Base-by-base conservation (phyloP, 805 yeast genomes). In the Candida namnaoensis region DNA sequence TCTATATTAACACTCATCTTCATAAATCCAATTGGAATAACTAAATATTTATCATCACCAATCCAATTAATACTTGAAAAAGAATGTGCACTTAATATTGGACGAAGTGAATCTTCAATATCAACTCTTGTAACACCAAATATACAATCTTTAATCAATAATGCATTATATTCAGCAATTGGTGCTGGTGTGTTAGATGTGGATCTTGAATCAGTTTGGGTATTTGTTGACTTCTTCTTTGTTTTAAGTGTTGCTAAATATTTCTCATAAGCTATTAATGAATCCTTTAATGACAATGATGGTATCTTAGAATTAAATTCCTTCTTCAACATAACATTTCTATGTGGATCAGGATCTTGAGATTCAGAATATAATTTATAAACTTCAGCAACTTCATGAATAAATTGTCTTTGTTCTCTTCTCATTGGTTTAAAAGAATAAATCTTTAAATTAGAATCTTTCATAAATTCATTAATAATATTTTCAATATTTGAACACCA, bases 321-420 rank as follows among this genome's bases (percentile, higher is more conserved):
- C 37, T 68, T 58, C 39, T 66, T 61, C n/a, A 88, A 68, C 47
- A 74, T 79, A 1, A 88, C 91, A 10, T 82, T 75, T 45, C 95
- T 61, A 40, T 76, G 68, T 0, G 96, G 96, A 48, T 87, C 96
- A 3, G 74, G 76, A 58, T 86, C 96, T 46, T 85, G 93, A 2
- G 90, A 75, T 51, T 84, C 88, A 0, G 82, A 67, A 49, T 74
- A 78, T 11, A 87, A 51, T 11, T 71, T 65, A 56, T 66, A 87
- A 0, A 76, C 60, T 25, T 68, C 74, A 0, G 88, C 81, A 35
- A 88, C 53, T 40, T 77, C 78, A 53, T 80, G 91, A 25, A 88
- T 61, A 53, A 88, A 87, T 46, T 66, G 66, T 38, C 96, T 66
- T 57, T 85, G 91, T 5, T 78, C 72, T 12, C 68, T 57, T 39